phyloP scores from a whole-genome alignment of 2,329 filamentous ascomycete species.

The Trichoderma aggressivum region DNA sequence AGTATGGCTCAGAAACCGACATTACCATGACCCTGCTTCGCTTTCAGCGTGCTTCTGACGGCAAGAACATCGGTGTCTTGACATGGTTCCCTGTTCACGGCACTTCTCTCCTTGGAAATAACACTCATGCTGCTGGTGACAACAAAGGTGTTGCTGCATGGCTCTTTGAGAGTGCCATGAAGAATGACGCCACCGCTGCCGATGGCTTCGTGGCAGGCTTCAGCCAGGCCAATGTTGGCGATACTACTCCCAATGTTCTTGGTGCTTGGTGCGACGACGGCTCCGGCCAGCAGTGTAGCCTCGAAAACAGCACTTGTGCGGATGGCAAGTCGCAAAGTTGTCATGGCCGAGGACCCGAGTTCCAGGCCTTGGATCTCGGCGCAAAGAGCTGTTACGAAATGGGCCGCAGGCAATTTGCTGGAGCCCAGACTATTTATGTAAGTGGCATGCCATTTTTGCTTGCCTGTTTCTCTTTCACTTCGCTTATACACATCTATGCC shows the following conservation, averaged over 20 bases:
- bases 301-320: constrained; percentile 79
- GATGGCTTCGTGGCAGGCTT: constrained; percentile 83
- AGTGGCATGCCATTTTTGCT: constrained; percentile 21
- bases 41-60: constrained; percentile 70
- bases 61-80: constrained; percentile 73
- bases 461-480: not conserved
- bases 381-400: constrained; percentile 74
- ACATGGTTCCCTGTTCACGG: constrained; percentile 94
- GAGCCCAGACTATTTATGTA: constrained; percentile 47
- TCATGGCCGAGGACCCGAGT: constrained; percentile 70
- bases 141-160: constrained; percentile 93
- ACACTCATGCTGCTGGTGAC: constrained; percentile 87
- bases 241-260: constrained; percentile 83
- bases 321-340: constrained; percentile 67
- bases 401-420: constrained; percentile 66
- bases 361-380: constrained; percentile 65
- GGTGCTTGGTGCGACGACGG: constrained; percentile 90
- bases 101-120: constrained; percentile 87
- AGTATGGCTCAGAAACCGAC: constrained; percentile 57
- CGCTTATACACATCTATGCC: not conserved
- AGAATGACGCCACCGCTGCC: constrained; percentile 51
- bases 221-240: constrained; percentile 86
- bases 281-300: constrained; percentile 65
- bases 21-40: constrained; percentile 70
- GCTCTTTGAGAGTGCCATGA: constrained; percentile 71